phyloP scores from a whole-genome alignment of 768 basidiomycete species.

The Panaeolus papilionaceus region DNA sequence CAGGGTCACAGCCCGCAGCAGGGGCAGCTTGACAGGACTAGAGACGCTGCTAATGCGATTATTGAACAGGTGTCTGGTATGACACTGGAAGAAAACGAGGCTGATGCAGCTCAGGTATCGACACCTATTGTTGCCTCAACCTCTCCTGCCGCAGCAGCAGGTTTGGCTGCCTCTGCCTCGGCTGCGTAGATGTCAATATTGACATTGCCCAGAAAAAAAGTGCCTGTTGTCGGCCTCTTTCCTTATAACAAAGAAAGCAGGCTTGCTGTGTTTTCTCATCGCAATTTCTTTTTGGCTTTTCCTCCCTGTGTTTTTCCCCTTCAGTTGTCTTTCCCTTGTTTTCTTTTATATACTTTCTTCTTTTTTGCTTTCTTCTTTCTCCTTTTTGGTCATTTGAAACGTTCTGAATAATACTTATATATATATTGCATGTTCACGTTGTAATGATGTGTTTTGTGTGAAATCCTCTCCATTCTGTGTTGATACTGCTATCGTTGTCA shows the following conservation, averaged over 20 bases:
- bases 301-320: constrained; percentile 17
- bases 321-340: constrained; percentile 17
- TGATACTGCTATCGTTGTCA: constrained; percentile 6
- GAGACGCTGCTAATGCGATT: constrained; percentile 20
- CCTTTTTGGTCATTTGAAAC: constrained; percentile 18
- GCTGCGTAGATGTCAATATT: constrained; percentile 14
- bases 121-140: constrained; percentile 16
- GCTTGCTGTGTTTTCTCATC: constrained; percentile 22
- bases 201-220: constrained; percentile 11
- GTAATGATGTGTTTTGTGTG: constrained; percentile 16
- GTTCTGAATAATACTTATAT: constrained; percentile 28
- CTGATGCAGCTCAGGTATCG: constrained; percentile 8
- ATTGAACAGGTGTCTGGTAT: constrained; percentile 31
- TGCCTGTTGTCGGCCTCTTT: constrained; percentile 6
- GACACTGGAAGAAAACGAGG: constrained; percentile 27
- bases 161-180: constrained; percentile 6
- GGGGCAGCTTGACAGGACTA: not conserved
- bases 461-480: not conserved
- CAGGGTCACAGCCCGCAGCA: constrained; percentile 20
- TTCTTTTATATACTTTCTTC: constrained; percentile 18
- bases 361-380: constrained; percentile 19
- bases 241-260: not conserved
- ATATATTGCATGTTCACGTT: constrained; percentile 23
- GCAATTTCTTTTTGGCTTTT: constrained; percentile 16
- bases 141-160: constrained; percentile 15